Evolutionary conservation across 169 alveolate species (phyloP), one percentile per base, ranked within the genome.

Genomic region (Babesia sp.): DNA sequence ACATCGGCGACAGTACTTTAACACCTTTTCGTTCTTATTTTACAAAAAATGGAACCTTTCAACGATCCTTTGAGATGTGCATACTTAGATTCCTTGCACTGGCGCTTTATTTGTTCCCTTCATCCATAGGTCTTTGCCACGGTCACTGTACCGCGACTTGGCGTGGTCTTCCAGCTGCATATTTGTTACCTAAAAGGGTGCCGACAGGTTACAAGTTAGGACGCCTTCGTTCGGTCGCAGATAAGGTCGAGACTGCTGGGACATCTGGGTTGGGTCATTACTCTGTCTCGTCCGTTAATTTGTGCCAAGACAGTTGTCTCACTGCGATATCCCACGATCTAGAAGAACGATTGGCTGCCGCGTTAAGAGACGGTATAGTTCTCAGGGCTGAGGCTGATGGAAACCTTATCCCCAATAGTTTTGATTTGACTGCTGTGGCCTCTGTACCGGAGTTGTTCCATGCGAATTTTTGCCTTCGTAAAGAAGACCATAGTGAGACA

Each of bases 391-490:
- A 42, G 3, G 63, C 5, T 3, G 8, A 36, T 1, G 61, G 48
- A 4, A 54, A 33, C 34, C 69, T 26, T 56, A n/a, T 61, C 24
- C 87, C 87, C 0, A 29, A 12, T 12, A 36, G 60, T 28, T 79
- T 66, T 50, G 63, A 69, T 37, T 9, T 79, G 31, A 45, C 22
- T 31, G 72, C 77, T 9, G 8, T 79, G 22, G 36, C 31, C 14
- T 69, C 70, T 12, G 83, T 79, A 33, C 87, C 87, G 18, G 87
- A 79, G 71, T 33, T 79, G 39, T 79, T 79, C 51, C 83, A 79
- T 29, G 76, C 22, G 11, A 79, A 79, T 42, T 79, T 79, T 39
- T 39, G 37, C 14, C 29, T 36, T 16, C 63, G 87, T 12, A 41
- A 48, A 3, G 87, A 79, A 53, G 61, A 79, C 45, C 87, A 79